Evolutionary conservation across 192 early-diverging fungal species (phyloP), one percentile per base, ranked within the genome.

Genomic region (Obelidium mucronatum): DNA sequence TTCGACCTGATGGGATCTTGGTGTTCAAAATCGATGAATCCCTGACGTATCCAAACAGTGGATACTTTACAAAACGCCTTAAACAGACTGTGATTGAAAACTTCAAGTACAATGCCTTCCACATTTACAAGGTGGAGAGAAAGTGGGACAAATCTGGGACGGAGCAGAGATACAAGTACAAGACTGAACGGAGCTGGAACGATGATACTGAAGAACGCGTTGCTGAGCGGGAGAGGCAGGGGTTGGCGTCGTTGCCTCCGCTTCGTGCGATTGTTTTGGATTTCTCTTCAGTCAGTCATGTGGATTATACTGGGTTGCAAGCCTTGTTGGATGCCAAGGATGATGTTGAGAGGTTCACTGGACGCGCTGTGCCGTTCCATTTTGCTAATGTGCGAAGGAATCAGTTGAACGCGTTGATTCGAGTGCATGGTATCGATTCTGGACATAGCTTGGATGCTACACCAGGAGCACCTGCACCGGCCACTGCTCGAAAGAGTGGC

Each of bases 281-380:
- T 75, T 90, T 97, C 59, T 84, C 90, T 0, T 89, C 87, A 28
- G 93, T 96, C 30, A 90, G 92, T 39, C 74, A 87, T 37, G 85
- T 96, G 51, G 96, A 97, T 72, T 87, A 89, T 22, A 93, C 94
- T 1, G 94, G 93, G 17, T 73, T 93, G 39, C 92, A 94, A 76
- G 85, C 85, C 35, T 85, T 97, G 3, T 77, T 91, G 3, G 93
- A 95, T 52, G 80, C 90, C 15, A 82, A 86, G 24, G 78, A 80
- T 34, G 88, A 91, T 66, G 79, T 89, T 13, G 85, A 84, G 54
- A 79, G 82, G 39, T 87, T 84, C 56, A 80, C 88, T 11, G 82
- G 88, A 58, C 52, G 65, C 35, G 4, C 42, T 1, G 87, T 90
- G 6, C 51, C 79, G 31, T 85, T 89, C 82, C 82, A 88, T 67